Evolutionary conservation across 257 asterid species (phyloP), one percentile per base, ranked within the genome.

Genomic region (Mentha longifolia): DNA sequence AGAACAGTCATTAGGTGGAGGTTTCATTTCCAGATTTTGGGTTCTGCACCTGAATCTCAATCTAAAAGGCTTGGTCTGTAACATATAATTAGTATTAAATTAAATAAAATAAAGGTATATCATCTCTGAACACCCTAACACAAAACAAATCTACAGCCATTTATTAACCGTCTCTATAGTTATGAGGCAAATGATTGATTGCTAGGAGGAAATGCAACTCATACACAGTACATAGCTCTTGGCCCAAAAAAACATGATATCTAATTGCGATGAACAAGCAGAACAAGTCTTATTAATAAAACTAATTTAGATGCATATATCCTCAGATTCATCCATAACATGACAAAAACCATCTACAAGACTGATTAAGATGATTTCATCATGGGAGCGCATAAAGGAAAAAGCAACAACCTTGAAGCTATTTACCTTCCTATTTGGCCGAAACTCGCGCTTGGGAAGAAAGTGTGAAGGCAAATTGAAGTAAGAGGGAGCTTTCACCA

Each of bases 361-460:
- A 68, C 54, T 42, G n/a, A 35, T 15, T 14, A 16, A 31, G 67
- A 47, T 52, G 56, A 58, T 41, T 52, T 31, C 25, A 22, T 56
- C 52, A 56, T 17, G 7, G 28, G 16, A 69, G 37, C 11, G n/a
- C 2, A n/a, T n/a, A 39, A 52, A 46, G 9, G 6, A 20, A 64
- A 30, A 16, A 22, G 10, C 0, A 41, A 16, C n/a, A 65, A 20
- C 5, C 25, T 52, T 45, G 46, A 10, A 51, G 14, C 39, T 0
- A 7, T 14, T 25, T 76, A 89, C 98, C 99, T 94, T 94, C 77
- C 84, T 89, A 59, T 76, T 83, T 81, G 72, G 87, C 28, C 80
- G 85, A 67, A 88, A 85, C 78, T 88, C 99, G 0, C 96, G 97
- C 81, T 94, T 94, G 68, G 97, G 97, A 74, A 91, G 95, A 84